Base-by-base conservation (phyloP, 257 asterid species). In the Jaltomata sinuosa region DNA sequence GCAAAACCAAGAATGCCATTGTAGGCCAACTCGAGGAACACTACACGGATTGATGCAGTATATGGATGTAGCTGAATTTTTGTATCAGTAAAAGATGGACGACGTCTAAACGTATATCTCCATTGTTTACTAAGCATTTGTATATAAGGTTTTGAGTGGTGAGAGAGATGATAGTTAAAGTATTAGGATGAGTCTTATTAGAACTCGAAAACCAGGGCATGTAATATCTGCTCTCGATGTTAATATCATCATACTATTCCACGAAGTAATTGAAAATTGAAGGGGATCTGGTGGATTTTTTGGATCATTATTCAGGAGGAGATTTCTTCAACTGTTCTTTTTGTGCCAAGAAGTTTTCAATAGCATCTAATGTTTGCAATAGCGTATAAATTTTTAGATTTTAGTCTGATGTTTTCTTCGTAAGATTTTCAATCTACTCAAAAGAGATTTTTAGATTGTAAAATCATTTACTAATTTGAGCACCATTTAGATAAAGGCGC, bases 1-100 rank as follows among this genome's bases (percentile, higher is more conserved):
- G 62, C 22, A n/a, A 53, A 76, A 50, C 76, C 84, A 71, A 77
- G 72, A 29, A 83, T 83, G 54, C 59, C 83, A 49, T 85, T 42
- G 59, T 87, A 84, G 86, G 64, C 64, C 62, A 47, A 54, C 21
- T 38, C 36, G 18, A 3, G 59, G 61, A 27, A 8, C 9, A 49
- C 81, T 15, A 14, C 40, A 53, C 18, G 61, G 27, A 27, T 15
- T 76, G 61, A 27, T 76, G 62, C 81, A 76, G 81, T 76, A 76
- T 16, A 74, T 74, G 57, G 25, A 65, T 16, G 47, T 65, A 32
- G 76, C 76, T 67, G 15, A 14, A 76, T 47, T 16, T 76, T 76
- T 27, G 42, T 27, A 27, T 47, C 18, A 49, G 18, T 8, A 67
- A 47, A 47, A 25, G 55, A 45, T 47, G 81, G 18, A 25, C 7